Base-by-base conservation (phyloP, 305 asterid genomes). In the Stenogyne calaminthoides region DNA sequence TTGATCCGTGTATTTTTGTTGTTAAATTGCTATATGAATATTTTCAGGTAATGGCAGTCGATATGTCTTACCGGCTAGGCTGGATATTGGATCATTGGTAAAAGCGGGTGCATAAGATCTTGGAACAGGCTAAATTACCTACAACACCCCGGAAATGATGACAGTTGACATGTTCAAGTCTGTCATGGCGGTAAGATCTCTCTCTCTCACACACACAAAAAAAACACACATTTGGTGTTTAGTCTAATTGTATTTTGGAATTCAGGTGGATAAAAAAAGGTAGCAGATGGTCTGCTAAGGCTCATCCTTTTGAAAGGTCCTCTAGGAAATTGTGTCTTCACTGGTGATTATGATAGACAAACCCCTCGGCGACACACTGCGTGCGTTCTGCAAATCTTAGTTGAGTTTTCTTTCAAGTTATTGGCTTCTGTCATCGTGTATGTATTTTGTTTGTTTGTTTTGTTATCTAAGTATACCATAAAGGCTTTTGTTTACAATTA, bases 221-320 rank as follows among this genome's bases (percentile, higher is more conserved):
- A 44, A 44, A 8, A 47, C 18, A n/a, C 4, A 7, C 27, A 18
- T 52, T 14, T 52, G 58, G 10, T 18, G 12, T 18, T 52, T 20
- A 42, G 22, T 37, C 22, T 68, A 72, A 61, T 9, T 4, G 16
- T 72, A 32, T 32, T 56, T 47, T 61, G 71, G 57, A 70, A 57
- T 77, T 80, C 80, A 94, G 99, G 97, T 95, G 57, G 98, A 95
- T 80, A 95, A 95, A 95, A 95, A 75, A 95, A 95, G 86, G 99
- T 95, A 18, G 99, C 98, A 0, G 97, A 95, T 56, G 99, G 98
- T 36, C 76, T 84, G 80, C 87, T 95, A 42, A 83, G 98, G 76
- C 96, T 95, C 77, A 89, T 95, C 85, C 99, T 94, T 52, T 64
- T 94, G 80, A 92, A 90, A 84, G 99, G 99, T 63, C 89, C 96